phyloP scores from a whole-genome alignment of 2,329 filamentous ascomycete genomes.

The Calonectria honghensis region DNA sequence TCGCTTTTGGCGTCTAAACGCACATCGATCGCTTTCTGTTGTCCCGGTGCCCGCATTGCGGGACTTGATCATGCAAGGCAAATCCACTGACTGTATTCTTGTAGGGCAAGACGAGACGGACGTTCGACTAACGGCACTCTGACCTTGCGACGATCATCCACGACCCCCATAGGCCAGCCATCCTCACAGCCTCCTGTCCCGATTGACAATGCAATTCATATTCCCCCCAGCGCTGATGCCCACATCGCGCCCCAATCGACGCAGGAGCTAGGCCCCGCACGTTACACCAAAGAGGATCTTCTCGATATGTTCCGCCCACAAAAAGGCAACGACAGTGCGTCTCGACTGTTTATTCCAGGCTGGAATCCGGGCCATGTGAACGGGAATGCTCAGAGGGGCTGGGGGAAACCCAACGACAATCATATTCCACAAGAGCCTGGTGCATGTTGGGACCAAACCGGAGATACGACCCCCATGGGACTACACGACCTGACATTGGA shows the following conservation, averaged over 20 bases:
- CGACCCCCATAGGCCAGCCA: conserved; percentile 69
- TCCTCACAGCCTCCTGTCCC: conserved; percentile 61
- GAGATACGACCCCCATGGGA: conserved; percentile 81
- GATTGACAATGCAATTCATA: conserved; percentile 64
- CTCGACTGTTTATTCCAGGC: conserved; percentile 81
- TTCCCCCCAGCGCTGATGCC: conserved; percentile 59
- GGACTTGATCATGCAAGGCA: conserved; percentile 30
- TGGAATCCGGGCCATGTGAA: conserved; percentile 88
- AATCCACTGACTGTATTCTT: conserved; percentile 41
- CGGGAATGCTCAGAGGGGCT: conserved; percentile 77
- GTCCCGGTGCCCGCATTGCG: background rate
- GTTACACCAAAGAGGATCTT: conserved; percentile 87
- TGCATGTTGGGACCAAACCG: conserved; percentile 90
- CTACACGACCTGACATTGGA: conserved; percentile 80
- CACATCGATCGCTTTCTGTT: background rate
- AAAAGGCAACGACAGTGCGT: conserved; percentile 71
- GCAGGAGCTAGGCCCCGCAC: conserved; percentile 67
- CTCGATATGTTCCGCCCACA: conserved; percentile 80
- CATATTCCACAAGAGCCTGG: conserved; percentile 88
- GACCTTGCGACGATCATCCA: conserved; percentile 79
- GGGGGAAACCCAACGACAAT: conserved; percentile 86
- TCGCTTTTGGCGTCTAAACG: background rate
- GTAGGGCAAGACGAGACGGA: conserved; percentile 75
- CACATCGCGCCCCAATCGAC: conserved; percentile 56
- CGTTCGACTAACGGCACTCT: conserved; percentile 77